Base-by-base conservation (phyloP, 148 eudicot species). In the Arbutus unedo region DNA sequence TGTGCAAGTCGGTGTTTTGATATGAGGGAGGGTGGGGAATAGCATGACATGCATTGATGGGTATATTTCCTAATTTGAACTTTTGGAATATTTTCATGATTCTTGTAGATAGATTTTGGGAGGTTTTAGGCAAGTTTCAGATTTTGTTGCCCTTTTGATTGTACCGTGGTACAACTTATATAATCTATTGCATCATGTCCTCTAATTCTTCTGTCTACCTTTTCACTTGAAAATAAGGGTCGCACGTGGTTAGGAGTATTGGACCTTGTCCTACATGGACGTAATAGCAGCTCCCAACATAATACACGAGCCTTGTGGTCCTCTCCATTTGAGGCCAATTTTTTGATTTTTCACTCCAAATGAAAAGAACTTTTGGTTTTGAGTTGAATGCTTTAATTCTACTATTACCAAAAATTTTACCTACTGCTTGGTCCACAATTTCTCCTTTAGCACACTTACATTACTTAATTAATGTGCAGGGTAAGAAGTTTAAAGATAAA, bases 401-500 rank as follows among this genome's bases (percentile, higher is more conserved):
- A 60, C 25, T n/a, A 60, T 60, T 66, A 4, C 43, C 71, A 31
- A 66, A 66, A 16, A 43, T 66, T 16, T 66, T 66, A 66, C 71
- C 71, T 25, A 56, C 48, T 54, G 80, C 66, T 77, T 55, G 66
- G 66, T 38, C 19, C 59, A 10, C 21, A 54, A 77, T 55, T 77
- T 41, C 16, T 18, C 43, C n/a, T 67, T 21, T 73, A 48, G 5
- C 25, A 13, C 72, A 50, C 16, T 45, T 64, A 64, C 56, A 53
- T 85, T 47, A 5, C 66, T 84, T 48, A 47, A 50, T 77, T 0
- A 74, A 21, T 72, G 41, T 83, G 67, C 88, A 96, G 99, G 98
- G 98, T 60, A 96, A 94, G 88, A 96, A 96, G 91, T 96, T 96
- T 74, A 96, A 96, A 88, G 98, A 93, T 79, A 96, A 96, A 86